Evolutionary conservation across 495 filamentous ascomycete genomes (phyloP).

Genomic region (Aspergillus incahuasiensis): DNA sequence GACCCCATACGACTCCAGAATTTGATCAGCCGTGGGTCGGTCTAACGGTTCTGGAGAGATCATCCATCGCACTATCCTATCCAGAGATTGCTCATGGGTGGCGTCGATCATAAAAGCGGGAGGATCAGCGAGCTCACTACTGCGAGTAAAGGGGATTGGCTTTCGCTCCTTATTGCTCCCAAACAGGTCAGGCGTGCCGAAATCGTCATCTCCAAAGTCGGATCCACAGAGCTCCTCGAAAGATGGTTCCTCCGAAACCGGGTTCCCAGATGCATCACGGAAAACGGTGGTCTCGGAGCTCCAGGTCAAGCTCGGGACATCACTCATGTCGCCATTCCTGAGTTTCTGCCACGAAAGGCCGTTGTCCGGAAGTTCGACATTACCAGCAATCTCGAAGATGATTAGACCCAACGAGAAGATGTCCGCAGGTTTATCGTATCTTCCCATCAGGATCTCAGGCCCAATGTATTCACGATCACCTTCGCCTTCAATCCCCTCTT

Average conservation of each 20-base stretch:
- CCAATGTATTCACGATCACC: slow-evolving; percentile 95
- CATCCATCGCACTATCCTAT: slow-evolving; percentile 86
- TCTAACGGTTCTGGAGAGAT: slow-evolving; percentile 67
- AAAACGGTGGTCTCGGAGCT: slow-evolving; percentile 65
- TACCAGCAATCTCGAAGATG: slow-evolving; percentile 88
- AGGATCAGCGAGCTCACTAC: slow-evolving; percentile 67
- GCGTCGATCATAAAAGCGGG: slow-evolving; percentile 82
- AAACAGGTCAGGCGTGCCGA: slow-evolving; percentile 31
- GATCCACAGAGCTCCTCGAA: slow-evolving; percentile 50
- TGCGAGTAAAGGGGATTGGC: slow-evolving; percentile 34
- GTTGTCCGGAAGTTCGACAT: slow-evolving; percentile 87
- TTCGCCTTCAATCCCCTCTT: slow-evolving; percentile 75
- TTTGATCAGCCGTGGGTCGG: slow-evolving; percentile 68
- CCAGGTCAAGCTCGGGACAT: slow-evolving; percentile 76
- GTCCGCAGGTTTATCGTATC: slow-evolving; percentile 85
- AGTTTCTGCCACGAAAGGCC: slow-evolving; percentile 84
- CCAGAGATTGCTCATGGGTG: slow-evolving; percentile 63
- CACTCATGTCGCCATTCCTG: slow-evolving; percentile 78
- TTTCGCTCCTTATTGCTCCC: slow-evolving; percentile 25
- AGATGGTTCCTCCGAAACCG: slow-evolving; percentile 44
- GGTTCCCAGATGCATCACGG: slow-evolving; percentile 72
- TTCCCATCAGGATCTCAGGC: slow-evolving; percentile 78
- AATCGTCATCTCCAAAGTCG: slow-evolving; percentile 44
- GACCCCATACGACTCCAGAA: slow-evolving; percentile 63
- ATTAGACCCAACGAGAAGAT: slow-evolving; percentile 92